Percentiles rank a stretch among this genome's conserved stretches.
Evolutionary conservation across 2,329 filamentous ascomycete species (phyloP).

Genomic region (Fusarium buharicum): DNA sequence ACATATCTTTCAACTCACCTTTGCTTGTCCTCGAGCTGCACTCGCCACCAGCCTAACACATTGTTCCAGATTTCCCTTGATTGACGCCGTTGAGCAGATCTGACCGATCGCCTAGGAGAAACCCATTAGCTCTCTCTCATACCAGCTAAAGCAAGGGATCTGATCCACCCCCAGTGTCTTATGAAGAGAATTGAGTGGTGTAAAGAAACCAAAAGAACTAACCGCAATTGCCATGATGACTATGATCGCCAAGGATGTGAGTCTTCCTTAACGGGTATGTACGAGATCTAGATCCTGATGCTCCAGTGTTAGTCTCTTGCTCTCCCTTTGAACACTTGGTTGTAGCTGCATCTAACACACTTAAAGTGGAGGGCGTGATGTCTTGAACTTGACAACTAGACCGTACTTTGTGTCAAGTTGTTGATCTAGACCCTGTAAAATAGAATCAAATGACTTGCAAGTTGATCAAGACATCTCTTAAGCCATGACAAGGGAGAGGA

Average conservation of each 20-base stretch:
- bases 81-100: conserved; percentile 83
- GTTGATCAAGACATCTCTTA: conserved; percentile 3
- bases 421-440: conserved; percentile 1
- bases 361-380: conserved; percentile 5
- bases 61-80: conserved; percentile 81
- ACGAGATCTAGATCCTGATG: conserved; percentile 14
- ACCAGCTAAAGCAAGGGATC: conserved; percentile 28
- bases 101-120: conserved; percentile 80
- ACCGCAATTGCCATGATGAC: conserved; percentile 45
- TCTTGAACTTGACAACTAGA: conserved; percentile 5
- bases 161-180: conserved; percentile 4
- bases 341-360: neutral
- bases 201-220: conserved; percentile 12
- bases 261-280: conserved; percentile 5
- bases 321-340: conserved; percentile 17
- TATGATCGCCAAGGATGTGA: conserved; percentile 11
- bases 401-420: conserved; percentile 2
- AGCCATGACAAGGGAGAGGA: conserved; percentile 23
- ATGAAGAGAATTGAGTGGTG: neutral
- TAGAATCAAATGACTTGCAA: conserved; percentile 2
- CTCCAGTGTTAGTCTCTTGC: neutral
- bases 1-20: conserved; percentile 61
- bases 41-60: conserved; percentile 77
- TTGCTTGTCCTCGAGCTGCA: conserved; percentile 79
- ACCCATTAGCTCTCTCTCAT: conserved; percentile 22